Conservation (phyloP, 2,329 filamentous ascomycete genomes). For the Fusarium beomiforme region DNA sequence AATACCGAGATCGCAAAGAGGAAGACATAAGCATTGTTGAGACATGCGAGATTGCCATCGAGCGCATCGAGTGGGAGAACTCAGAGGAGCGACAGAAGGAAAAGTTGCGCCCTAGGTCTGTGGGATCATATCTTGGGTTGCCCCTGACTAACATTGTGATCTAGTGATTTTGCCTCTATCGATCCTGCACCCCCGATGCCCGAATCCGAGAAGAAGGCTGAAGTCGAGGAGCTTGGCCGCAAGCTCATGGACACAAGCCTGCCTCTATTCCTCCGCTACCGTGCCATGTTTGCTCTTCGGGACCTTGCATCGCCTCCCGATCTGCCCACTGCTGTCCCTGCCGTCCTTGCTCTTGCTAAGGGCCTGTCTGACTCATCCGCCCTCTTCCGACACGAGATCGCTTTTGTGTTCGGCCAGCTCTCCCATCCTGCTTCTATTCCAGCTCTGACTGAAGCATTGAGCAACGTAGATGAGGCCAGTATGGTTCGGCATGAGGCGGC, state of each 20-base stretch:
- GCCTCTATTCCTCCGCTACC: constrained; percentile 91
- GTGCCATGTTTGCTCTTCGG: constrained; percentile 97
- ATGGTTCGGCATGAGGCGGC: constrained; percentile 99
- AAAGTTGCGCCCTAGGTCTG: constrained; percentile 82
- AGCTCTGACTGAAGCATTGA: constrained; percentile 80
- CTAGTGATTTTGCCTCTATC: constrained; percentile 92
- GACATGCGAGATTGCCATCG: constrained; percentile 97
- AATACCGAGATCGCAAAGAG: constrained; percentile 76
- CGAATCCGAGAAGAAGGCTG: constrained; percentile 73
- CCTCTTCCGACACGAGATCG: constrained; percentile 96
- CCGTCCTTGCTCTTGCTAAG: constrained; percentile 84
- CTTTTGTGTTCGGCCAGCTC: constrained; percentile 97
- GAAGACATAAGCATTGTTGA: constrained; percentile 88
- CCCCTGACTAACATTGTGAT: constrained; percentile 44
- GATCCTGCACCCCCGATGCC: constrained; percentile 93
- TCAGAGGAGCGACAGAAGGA: constrained; percentile 76
- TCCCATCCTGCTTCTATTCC: constrained; percentile 97
- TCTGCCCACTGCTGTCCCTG: constrained; percentile 87
- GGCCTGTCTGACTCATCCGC: constrained; percentile 88
- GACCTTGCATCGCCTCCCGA: constrained; percentile 95
- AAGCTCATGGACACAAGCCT: constrained; percentile 80
- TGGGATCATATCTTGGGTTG: constrained; percentile 26
- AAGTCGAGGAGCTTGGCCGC: constrained; percentile 79
- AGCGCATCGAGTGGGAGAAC: constrained; percentile 93
- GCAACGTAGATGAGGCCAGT: constrained; percentile 82